Conservation (phyloP, 371 early-diverging fungal species). For the Mortierella sp. region DNA sequence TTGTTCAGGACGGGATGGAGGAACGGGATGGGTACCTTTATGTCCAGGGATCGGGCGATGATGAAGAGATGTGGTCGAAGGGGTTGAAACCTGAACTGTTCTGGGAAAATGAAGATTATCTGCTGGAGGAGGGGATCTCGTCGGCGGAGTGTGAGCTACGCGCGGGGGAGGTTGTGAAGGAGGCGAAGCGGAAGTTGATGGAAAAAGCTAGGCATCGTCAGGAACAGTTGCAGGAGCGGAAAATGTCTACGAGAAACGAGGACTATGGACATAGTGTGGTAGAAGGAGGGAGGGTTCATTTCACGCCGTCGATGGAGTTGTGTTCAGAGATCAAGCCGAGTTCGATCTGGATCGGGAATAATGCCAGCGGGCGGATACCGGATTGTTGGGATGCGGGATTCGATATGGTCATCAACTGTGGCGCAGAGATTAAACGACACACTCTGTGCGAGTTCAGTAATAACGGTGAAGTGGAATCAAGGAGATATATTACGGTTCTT, state of each 20-base stretch:
- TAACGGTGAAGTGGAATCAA: neutral
- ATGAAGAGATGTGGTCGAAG: conserved; percentile 88
- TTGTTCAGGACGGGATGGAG: conserved; percentile 67
- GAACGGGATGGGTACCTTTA: conserved; percentile 75
- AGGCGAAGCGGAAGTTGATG: conserved; percentile 17
- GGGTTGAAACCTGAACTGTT: conserved; percentile 78
- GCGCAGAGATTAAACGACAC: conserved; percentile 47
- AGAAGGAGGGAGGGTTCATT: neutral
- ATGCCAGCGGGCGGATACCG: conserved; percentile 48
- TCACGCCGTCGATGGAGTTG: conserved; percentile 51
- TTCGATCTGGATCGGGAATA: conserved; percentile 52
- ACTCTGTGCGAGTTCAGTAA: conserved; percentile 20
- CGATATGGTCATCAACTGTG: conserved; percentile 57
- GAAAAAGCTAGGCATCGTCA: conserved; percentile 13
- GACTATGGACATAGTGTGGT: neutral
- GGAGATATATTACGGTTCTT: conserved; percentile 6
- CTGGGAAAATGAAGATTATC: conserved; percentile 72
- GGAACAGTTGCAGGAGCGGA: conserved; percentile 7
- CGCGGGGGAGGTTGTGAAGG: conserved; percentile 60
- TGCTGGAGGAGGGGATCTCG: conserved; percentile 60
- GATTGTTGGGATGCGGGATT: conserved; percentile 48
- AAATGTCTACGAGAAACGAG: neutral
- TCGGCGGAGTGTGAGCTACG: conserved; percentile 62
- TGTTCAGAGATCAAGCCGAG: conserved; percentile 51
- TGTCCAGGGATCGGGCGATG: conserved; percentile 92